Conservation (phyloP, 345 rosid species). For the Dovyalis caffra region DNA sequence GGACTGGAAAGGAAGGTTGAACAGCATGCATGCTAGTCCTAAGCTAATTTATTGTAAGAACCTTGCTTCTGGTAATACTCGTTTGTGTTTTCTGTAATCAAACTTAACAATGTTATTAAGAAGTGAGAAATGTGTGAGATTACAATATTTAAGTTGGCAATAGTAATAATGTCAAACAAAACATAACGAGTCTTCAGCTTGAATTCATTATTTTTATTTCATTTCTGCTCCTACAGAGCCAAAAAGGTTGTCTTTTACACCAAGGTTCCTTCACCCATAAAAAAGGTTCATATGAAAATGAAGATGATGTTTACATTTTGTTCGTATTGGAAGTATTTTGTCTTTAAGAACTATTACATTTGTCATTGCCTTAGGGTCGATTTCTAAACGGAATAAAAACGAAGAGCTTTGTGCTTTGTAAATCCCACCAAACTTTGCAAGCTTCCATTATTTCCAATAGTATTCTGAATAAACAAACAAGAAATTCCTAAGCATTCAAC, state of each 20-base stretch:
- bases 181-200: too few species aligned
- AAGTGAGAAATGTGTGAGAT: background rate
- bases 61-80: background rate
- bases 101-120: background rate
- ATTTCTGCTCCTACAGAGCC: too few species aligned
- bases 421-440: background rate
- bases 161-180: too few species aligned
- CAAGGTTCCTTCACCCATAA: too few species aligned
- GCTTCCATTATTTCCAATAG: background rate
- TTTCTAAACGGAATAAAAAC: too few species aligned
- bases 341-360: too few species aligned
- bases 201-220: too few species aligned
- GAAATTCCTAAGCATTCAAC: background rate
- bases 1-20: conserved; percentile 66
- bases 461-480: background rate
- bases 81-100: background rate
- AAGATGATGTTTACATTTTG: too few species aligned
- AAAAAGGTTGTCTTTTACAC: too few species aligned
- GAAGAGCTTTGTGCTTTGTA: background rate
- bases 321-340: too few species aligned
- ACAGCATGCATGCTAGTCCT: conserved; percentile 43
- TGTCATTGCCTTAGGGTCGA: too few species aligned
- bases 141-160: background rate
- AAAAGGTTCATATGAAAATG: too few species aligned
- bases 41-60: background rate